A percentile compares a stretch with the other conserved stretches of the same genome.
Conservation (phyloP, 1,284 basidiomycete genomes). For the Mycena sp. region DNA sequence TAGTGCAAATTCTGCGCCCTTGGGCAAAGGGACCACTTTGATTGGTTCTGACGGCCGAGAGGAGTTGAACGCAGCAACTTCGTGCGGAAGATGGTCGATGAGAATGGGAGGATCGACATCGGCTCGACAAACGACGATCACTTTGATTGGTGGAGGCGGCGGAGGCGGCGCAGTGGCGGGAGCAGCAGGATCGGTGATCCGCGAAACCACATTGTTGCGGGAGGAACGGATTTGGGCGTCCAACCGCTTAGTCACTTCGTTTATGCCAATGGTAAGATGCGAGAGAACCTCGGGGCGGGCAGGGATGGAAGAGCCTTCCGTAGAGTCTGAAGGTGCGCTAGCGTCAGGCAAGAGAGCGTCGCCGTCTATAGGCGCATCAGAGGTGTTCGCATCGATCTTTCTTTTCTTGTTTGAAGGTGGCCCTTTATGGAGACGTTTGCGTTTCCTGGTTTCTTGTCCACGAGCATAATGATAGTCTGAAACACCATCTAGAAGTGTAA, state of each 20-base stretch:
- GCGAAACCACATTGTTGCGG: slow-evolving; percentile 34
- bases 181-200: slow-evolving; percentile 11
- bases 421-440: slow-evolving; percentile 42
- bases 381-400: slow-evolving; percentile 24
- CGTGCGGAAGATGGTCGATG: slow-evolving; percentile 75
- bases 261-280: slow-evolving; percentile 78
- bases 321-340: neutral
- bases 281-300: slow-evolving; percentile 54
- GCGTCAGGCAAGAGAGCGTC: slow-evolving; percentile 6
- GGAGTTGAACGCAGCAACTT: slow-evolving; percentile 79
- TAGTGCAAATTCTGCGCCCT: slow-evolving; percentile 73
- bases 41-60: slow-evolving; percentile 44
- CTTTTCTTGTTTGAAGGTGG: slow-evolving; percentile 34
- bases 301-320: neutral
- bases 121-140: slow-evolving; percentile 74
- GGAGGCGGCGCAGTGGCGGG: slow-evolving; percentile 22
- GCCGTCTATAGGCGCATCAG: neutral
- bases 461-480: slow-evolving; percentile 52
- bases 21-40: slow-evolving; percentile 76
- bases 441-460: slow-evolving; percentile 46
- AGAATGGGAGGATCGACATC: slow-evolving; percentile 80
- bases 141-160: slow-evolving; percentile 40
- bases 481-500: slow-evolving; percentile 60
- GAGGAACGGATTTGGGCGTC: slow-evolving; percentile 61
- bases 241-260: slow-evolving; percentile 80